These are phyloP conservation scores for Prunus kanzakura DNA, from an alignment of 306 rosid genomes.

Conservation along the genomic window DNA sequence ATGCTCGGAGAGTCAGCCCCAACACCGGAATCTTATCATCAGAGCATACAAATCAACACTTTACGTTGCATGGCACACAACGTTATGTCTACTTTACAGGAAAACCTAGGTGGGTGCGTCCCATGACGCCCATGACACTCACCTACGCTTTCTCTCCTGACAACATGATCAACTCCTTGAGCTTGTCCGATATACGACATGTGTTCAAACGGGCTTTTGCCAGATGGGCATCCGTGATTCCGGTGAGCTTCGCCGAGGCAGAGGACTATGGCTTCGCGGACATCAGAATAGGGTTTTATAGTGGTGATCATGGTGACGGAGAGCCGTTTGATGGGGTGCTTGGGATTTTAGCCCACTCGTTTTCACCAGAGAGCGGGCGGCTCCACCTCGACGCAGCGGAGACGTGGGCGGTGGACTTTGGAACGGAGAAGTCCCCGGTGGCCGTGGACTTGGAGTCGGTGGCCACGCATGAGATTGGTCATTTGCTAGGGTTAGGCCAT, in stretches of 20 bases:
- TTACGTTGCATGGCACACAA: slow-evolving; percentile 24
- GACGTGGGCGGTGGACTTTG: slow-evolving; percentile 70
- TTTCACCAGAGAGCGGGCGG: slow-evolving; percentile 72
- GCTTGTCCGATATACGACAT: slow-evolving; percentile 28
- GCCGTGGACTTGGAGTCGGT: slow-evolving; percentile 87
- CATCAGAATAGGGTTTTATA: slow-evolving; percentile 64
- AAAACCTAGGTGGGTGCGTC: slow-evolving; percentile 68
- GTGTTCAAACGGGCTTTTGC: slow-evolving; percentile 48
- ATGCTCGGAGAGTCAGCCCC: slow-evolving; percentile 29
- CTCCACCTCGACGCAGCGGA: slow-evolving; percentile 86
- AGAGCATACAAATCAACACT: slow-evolving; percentile 1
- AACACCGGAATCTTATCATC: slow-evolving; percentile 12
- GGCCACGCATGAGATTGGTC: slow-evolving; percentile 85
- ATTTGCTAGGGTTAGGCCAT: slow-evolving; percentile 75
- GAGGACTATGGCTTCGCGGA: slow-evolving; percentile 50
- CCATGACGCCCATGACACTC: slow-evolving; percentile 63
- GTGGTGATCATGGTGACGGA: slow-evolving; percentile 78
- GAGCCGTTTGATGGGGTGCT: slow-evolving; percentile 84
- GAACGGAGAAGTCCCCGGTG: slow-evolving; percentile 40
- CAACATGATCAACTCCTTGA: slow-evolving; percentile 36
- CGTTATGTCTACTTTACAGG: slow-evolving; percentile 58
- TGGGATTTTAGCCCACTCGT: slow-evolving; percentile 79
- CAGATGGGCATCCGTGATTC: slow-evolving; percentile 69
- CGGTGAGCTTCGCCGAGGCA: slow-evolving; percentile 52
- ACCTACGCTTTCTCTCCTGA: slow-evolving; percentile 59